phyloP scores from a whole-genome alignment of 192 early-diverging fungal species.

The Podila minutissima region DNA sequence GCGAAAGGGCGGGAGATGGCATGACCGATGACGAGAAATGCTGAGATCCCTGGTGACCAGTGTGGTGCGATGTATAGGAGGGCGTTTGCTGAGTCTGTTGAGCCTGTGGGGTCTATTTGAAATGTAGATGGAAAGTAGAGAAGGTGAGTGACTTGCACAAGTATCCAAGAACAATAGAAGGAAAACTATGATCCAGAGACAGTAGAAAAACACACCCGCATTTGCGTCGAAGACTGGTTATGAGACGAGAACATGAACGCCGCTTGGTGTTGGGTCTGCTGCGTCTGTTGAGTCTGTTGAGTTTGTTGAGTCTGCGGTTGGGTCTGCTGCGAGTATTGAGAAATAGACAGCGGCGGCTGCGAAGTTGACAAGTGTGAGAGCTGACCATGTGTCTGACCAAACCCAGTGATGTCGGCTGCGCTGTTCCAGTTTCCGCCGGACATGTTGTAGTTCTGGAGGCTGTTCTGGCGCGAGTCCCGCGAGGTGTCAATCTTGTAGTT shows the following conservation, averaged over 20 bases:
- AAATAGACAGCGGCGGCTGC: slow-evolving; percentile 28
- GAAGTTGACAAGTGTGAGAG: slow-evolving; percentile 38
- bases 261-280: slow-evolving; percentile 38
- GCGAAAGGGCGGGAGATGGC: slow-evolving; percentile 30
- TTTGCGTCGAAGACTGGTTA: slow-evolving; percentile 20
- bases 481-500: slow-evolving; percentile 41
- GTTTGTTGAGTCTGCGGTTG: background rate
- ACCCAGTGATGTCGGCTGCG: slow-evolving; percentile 23
- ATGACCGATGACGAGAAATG: slow-evolving; percentile 35
- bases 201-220: slow-evolving; percentile 16
- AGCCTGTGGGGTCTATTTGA: background rate
- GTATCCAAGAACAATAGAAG: background rate
- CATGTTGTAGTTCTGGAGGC: slow-evolving; percentile 34
- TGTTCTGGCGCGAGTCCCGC: slow-evolving; percentile 27
- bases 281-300: slow-evolving; percentile 22
- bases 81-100: slow-evolving; percentile 26
- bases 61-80: slow-evolving; percentile 29
- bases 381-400: slow-evolving; percentile 42
- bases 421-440: slow-evolving; percentile 31
- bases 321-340: slow-evolving; percentile 35
- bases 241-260: slow-evolving; percentile 30
- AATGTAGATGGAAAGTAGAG: background rate
- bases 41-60: slow-evolving; percentile 35
- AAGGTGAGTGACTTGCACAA: background rate
- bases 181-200: background rate